phyloP scores from a whole-genome alignment of 108 stramenopile species.

The Seminavis robusta region DNA sequence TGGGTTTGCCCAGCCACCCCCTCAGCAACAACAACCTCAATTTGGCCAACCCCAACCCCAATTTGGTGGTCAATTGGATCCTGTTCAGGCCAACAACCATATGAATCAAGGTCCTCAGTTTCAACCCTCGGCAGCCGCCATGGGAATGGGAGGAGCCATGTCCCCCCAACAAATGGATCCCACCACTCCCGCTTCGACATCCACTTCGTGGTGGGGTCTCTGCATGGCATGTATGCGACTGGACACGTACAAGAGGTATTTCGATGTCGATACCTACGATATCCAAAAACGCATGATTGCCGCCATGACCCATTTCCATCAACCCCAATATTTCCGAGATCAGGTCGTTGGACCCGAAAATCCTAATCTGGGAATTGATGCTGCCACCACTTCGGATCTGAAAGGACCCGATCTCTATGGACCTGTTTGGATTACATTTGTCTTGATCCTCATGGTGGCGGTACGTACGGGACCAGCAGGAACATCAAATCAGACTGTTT shows the following conservation, averaged over 20 bases:
- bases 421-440: slow-evolving; percentile 81
- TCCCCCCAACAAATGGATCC: background rate
- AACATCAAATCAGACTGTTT: background rate
- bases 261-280: slow-evolving; percentile 52
- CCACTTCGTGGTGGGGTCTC: slow-evolving; percentile 18
- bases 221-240: slow-evolving; percentile 26
- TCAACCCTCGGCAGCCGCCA: slow-evolving; percentile 1
- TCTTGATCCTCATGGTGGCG: slow-evolving; percentile 71
- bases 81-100: background rate
- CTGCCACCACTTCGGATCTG: slow-evolving; percentile 4
- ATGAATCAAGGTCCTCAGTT: slow-evolving; percentile 1
- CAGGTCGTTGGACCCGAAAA: slow-evolving; percentile 43
- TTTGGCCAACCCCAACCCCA: background rate
- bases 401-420: slow-evolving; percentile 87
- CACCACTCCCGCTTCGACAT: background rate
- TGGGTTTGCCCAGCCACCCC: background rate
- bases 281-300: slow-evolving; percentile 35
- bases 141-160: slow-evolving; percentile 6
- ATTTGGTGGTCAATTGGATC: too few species aligned
- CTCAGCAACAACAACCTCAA: slow-evolving; percentile 4
- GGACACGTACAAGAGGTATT: slow-evolving; percentile 42
- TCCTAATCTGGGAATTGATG: background rate
- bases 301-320: slow-evolving; percentile 41
- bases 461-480: slow-evolving; percentile 27
- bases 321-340: slow-evolving; percentile 69